phyloP scores from a whole-genome alignment of 2,329 filamentous ascomycete species.

The Cordyceps farinosa region DNA sequence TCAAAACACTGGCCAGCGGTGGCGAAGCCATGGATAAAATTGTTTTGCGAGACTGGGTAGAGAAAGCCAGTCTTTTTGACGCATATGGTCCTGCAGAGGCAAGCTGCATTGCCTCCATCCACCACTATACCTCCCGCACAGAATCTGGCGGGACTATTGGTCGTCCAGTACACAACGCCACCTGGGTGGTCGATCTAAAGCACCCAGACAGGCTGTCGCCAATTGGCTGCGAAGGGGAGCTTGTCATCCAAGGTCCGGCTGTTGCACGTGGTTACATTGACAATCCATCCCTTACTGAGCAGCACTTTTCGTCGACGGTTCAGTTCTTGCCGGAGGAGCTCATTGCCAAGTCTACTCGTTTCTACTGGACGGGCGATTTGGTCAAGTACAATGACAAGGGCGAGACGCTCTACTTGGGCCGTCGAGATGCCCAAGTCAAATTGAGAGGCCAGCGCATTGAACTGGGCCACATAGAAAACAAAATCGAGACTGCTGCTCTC shows the following conservation, averaged over 20 bases:
- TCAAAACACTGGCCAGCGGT: slow-evolving; percentile 20
- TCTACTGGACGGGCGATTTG: slow-evolving; percentile 17
- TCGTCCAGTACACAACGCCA: slow-evolving; percentile 5
- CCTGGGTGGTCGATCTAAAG: slow-evolving; percentile 21
- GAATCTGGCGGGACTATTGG: not conserved
- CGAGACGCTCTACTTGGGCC: slow-evolving; percentile 38
- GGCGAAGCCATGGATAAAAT: slow-evolving; percentile 31
- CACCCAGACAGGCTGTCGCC: slow-evolving; percentile 20
- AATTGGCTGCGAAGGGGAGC: slow-evolving; percentile 19
- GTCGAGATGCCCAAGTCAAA: slow-evolving; percentile 53
- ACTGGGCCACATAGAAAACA: slow-evolving; percentile 25
- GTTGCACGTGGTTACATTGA: slow-evolving; percentile 20
- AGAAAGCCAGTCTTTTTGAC: slow-evolving; percentile 21
- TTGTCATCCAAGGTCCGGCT: slow-evolving; percentile 20
- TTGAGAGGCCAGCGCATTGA: slow-evolving; percentile 50
- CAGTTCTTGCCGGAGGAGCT: not conserved
- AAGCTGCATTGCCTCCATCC: slow-evolving; percentile 25
- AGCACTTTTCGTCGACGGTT: not conserved
- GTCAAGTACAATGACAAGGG: slow-evolving; percentile 29
- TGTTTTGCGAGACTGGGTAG: slow-evolving; percentile 18
- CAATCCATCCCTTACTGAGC: not conserved
- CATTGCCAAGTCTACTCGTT: not conserved
- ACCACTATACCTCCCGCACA: not conserved
- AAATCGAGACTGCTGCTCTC: not conserved
- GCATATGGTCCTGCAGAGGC: slow-evolving; percentile 33